These are phyloP conservation scores for Globisporangium parvum DNA, from an alignment of 352 stramenopile species.

Conservation along the genomic window DNA sequence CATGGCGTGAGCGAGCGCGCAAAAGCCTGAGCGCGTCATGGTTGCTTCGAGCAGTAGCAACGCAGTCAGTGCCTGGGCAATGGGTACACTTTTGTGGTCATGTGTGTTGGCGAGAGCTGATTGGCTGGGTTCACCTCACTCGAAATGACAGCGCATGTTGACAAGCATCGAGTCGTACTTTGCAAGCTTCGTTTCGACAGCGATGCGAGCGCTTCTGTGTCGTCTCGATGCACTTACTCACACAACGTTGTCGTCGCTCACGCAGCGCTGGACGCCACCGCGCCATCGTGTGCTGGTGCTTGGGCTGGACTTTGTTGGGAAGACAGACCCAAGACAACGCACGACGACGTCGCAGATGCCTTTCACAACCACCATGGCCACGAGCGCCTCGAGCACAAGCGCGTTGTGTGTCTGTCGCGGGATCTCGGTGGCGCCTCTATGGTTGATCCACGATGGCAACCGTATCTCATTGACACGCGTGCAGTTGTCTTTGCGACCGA, in stretches of 20 bases:
- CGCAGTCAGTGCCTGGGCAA: not conserved
- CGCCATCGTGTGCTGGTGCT: conserved; percentile 79
- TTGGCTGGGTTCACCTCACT: not conserved
- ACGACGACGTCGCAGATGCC: conserved; percentile 71
- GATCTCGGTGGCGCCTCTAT: conserved; percentile 64
- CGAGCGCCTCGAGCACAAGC: conserved; percentile 65
- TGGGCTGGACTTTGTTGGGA: conserved; percentile 91
- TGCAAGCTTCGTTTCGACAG: no score
- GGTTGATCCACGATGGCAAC: conserved; percentile 47
- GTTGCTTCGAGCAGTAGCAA: no score
- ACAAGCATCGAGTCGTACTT: no score
- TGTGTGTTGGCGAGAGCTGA: not conserved
- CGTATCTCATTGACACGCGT: conserved; percentile 66
- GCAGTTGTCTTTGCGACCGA: conserved; percentile 87
- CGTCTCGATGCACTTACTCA: conserved; percentile 5
- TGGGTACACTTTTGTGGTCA: not conserved
- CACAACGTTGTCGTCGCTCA: conserved; percentile 22
- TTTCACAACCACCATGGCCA: conserved; percentile 50
- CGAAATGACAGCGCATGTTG: no score
- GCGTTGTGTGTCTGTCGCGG: conserved; percentile 77
- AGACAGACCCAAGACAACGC: conserved; percentile 87
- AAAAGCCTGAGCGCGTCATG: no score
- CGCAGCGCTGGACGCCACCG: conserved; percentile 20
- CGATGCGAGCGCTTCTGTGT: no score
- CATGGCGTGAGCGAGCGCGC: not conserved